phyloP scores from a whole-genome alignment of 306 rosid species.

The Acacia melanoxylon region DNA sequence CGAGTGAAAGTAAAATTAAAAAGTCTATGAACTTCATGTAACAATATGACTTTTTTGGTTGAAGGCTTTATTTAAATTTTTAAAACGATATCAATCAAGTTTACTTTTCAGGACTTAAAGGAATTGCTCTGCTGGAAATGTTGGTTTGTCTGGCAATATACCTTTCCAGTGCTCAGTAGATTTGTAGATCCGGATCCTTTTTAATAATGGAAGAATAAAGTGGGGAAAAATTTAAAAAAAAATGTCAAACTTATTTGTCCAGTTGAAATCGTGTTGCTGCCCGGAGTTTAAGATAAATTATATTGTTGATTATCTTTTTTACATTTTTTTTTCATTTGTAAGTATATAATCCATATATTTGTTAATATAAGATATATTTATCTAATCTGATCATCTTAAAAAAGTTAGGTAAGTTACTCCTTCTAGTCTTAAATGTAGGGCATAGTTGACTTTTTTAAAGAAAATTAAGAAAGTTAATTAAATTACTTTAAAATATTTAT shows the following conservation, averaged over 20 bases:
- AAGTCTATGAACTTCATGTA: background rate
- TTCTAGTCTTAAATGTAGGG: no score
- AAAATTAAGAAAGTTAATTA: no score
- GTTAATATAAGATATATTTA: no score
- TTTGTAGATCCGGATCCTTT: background rate
- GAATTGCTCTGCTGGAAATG: background rate
- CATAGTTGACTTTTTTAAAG: no score
- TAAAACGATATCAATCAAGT: background rate
- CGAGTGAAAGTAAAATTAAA: background rate
- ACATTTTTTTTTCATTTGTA: no score
- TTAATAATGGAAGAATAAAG: background rate
- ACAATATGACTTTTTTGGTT: background rate
- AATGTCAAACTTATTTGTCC: no score
- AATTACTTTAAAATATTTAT: no score
- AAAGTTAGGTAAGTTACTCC: no score
- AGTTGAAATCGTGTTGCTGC: background rate
- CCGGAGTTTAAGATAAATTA: background rate
- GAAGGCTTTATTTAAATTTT: background rate
- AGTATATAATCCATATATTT: no score
- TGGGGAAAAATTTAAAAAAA: no score
- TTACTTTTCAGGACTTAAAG: background rate
- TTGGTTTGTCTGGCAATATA: background rate
- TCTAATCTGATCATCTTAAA: no score
- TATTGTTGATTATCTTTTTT: background rate
- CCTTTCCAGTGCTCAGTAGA: background rate